Evolutionary conservation across 805 yeast species (phyloP).

Genomic region (Cyberlindnera veronae): DNA sequence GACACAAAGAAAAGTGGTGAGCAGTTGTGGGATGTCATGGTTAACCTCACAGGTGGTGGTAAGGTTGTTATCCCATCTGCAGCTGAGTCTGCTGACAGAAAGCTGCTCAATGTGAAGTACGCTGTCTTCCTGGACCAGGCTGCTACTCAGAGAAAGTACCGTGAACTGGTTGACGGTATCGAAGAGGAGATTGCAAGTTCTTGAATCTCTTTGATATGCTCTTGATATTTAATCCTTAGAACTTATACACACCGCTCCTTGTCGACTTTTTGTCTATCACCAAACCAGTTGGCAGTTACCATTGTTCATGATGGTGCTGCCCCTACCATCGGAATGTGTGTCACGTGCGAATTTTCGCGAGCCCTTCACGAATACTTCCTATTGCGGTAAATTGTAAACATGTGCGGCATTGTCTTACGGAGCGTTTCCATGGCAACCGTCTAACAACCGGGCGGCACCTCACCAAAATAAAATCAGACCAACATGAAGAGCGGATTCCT

Average conservation of each 20-base stretch:
- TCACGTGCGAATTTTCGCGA: too few species aligned
- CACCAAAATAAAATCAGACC: conserved; percentile 1
- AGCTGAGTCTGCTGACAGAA: conserved; percentile 57
- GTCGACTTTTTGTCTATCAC: background rate
- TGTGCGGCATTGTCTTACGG: conserved; percentile 4
- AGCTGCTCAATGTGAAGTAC: conserved; percentile 74
- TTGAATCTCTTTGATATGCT: too few species aligned
- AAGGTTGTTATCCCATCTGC: conserved; percentile 68
- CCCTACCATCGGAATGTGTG: background rate
- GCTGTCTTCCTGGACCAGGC: conserved; percentile 87
- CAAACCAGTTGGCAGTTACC: background rate
- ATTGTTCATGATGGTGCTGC: too few species aligned
- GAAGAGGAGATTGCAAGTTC: conserved; percentile 16
- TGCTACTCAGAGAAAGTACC: conserved; percentile 70
- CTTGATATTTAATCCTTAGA: too few species aligned
- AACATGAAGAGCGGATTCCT: background rate
- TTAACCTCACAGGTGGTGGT: conserved; percentile 78
- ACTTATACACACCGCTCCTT: background rate
- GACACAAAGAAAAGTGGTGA: conserved; percentile 40
- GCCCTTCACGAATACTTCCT: too few species aligned
- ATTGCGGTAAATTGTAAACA: conserved; percentile 14
- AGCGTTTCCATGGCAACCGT: conserved; percentile 8
- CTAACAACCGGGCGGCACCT: background rate
- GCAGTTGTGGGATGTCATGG: conserved; percentile 84
- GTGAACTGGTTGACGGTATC: conserved; percentile 59